Evolutionary conservation across 257 asterid genomes (phyloP).

Genomic region (Solanum verrucosum): DNA sequence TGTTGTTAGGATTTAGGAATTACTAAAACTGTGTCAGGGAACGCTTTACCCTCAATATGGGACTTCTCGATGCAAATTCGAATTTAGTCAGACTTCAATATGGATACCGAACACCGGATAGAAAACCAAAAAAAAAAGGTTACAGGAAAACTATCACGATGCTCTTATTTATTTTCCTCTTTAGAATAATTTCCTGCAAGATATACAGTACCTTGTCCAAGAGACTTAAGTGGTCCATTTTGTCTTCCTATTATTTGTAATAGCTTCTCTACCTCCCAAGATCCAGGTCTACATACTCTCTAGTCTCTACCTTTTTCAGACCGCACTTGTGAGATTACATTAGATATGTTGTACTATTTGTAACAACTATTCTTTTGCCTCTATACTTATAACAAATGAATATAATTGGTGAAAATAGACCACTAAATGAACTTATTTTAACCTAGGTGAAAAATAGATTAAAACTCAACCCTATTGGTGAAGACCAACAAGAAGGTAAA

Average conservation of each 20-base stretch:
- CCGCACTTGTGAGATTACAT: background rate
- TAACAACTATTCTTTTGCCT: background rate
- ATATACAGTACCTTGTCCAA: background rate
- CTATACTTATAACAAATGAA: background rate
- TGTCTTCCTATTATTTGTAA: background rate
- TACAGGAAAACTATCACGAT: background rate
- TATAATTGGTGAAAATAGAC: background rate
- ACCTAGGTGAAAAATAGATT: background rate
- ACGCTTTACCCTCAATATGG: background rate
- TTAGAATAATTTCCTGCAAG: background rate
- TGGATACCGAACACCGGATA: too few species aligned
- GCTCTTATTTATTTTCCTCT: background rate
- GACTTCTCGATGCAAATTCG: too few species aligned
- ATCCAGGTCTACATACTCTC: background rate
- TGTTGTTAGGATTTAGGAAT: constrained; percentile 2
- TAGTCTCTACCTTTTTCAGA: rapidly evolving
- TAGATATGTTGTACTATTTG: background rate
- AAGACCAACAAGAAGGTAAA: background rate
- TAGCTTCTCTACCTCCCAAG: background rate
- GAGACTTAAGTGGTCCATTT: background rate
- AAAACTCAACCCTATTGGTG: background rate
- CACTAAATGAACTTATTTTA: background rate
- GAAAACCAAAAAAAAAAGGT: background rate
- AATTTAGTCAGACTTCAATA: too few species aligned
- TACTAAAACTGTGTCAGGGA: background rate